These are phyloP conservation scores for Sindora glabra DNA, from an alignment of 306 rosid genomes.

Conservation along the genomic window DNA sequence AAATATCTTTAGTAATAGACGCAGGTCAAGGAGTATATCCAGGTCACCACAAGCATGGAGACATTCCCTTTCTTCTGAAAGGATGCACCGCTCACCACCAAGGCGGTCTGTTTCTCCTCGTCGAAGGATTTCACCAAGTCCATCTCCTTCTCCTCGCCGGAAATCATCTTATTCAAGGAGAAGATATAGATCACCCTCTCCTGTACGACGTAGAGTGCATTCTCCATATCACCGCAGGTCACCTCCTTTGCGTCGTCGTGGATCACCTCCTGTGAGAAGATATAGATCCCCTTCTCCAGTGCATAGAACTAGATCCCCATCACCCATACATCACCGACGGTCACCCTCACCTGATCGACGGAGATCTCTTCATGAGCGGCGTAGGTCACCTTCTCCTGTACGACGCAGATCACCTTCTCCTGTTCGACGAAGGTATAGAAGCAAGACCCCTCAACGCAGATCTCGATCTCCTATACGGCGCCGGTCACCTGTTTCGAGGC, in stretches of 20 bases:
- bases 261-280: slow-evolving; percentile 38
- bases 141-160: slow-evolving; percentile 34
- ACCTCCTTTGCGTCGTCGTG: slow-evolving; percentile 34
- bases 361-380: slow-evolving; percentile 2
- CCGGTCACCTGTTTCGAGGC: slow-evolving; percentile 35
- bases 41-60: slow-evolving; percentile 47
- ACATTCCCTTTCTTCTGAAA: slow-evolving; percentile 45
- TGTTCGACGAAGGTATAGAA: slow-evolving; percentile 22
- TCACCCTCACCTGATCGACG: slow-evolving; percentile 41
- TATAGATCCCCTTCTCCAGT: slow-evolving; percentile 38
- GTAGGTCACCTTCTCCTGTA: slow-evolving; percentile 33
- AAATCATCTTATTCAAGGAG: slow-evolving; percentile 34
- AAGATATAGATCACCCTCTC: slow-evolving; percentile 43
- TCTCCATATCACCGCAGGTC: slow-evolving; percentile 42
- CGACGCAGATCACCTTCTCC: slow-evolving; percentile 49
- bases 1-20: slow-evolving; percentile 30
- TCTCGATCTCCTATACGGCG: slow-evolving; percentile 38
- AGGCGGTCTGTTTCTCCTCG: slow-evolving; percentile 41
- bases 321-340: slow-evolving; percentile 13
- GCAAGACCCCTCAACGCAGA: slow-evolving; percentile 35
- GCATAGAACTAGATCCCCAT: slow-evolving; percentile 27
- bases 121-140: slow-evolving; percentile 40
- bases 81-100: slow-evolving; percentile 37
- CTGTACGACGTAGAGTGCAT: slow-evolving; percentile 38
- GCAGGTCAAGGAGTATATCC: slow-evolving; percentile 52